Conservation (phyloP, 805 yeast genomes). For the Lipomyces mesembrius region DNA sequence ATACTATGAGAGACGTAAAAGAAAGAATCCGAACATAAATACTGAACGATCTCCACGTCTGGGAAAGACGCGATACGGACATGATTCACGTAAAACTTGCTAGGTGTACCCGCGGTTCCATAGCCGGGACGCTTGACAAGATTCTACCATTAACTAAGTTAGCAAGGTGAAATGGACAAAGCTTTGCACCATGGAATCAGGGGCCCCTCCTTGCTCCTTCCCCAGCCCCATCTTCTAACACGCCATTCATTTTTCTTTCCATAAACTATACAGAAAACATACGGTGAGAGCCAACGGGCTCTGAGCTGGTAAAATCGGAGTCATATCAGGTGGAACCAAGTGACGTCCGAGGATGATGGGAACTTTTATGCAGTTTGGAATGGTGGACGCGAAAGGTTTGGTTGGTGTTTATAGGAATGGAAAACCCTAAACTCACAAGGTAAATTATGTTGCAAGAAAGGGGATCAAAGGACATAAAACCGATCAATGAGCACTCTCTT, state of each 20-base stretch:
- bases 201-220: not conserved
- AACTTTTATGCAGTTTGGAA: not conserved
- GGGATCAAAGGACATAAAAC: too few species aligned
- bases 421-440: not conserved
- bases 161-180: not conserved
- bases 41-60: slow-evolving; percentile 23
- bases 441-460: too few species aligned
- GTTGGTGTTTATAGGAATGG: not conserved
- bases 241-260: not conserved
- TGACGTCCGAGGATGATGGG: not conserved
- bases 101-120: slow-evolving; percentile 16
- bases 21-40: slow-evolving; percentile 12
- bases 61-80: slow-evolving; percentile 19
- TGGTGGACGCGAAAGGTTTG: not conserved
- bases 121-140: slow-evolving; percentile 27
- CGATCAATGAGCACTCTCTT: too few species aligned
- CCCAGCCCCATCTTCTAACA: not conserved
- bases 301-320: slow-evolving; percentile 10
- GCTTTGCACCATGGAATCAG: not conserved
- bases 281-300: slow-evolving; percentile 19
- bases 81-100: slow-evolving; percentile 21
- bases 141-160: not conserved
- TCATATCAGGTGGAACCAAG: not conserved
- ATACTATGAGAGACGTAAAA: too few species aligned
- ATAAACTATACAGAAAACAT: not conserved